Percentiles rank a stretch among this genome's conserved stretches.
Evolutionary conservation across 352 stramenopile genomes (phyloP).

Genomic region (Pythium guiyangense): DNA sequence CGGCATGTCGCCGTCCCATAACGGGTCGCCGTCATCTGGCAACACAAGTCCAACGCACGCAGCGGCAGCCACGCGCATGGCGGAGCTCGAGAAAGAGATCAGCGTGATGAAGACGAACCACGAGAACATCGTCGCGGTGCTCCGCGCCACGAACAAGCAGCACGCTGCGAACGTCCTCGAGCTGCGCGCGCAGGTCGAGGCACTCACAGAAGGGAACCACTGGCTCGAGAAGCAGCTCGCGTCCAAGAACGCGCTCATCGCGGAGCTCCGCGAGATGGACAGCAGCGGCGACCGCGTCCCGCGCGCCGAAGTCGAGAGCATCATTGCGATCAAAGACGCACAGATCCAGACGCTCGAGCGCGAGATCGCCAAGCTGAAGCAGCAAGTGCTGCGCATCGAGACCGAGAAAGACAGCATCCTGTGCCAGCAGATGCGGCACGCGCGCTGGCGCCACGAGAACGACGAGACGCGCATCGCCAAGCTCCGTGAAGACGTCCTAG

Average conservation of each 20-base stretch:
- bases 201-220: constrained; percentile 49
- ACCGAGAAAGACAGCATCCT: constrained; percentile 55
- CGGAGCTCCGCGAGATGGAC: constrained; percentile 42
- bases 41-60: constrained; percentile 3
- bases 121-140: constrained; percentile 63
- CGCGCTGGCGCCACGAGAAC: constrained; percentile 30
- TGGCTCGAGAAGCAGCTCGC: constrained; percentile 60
- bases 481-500: constrained; percentile 52
- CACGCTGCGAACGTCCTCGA: constrained; percentile 61
- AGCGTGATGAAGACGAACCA: constrained; percentile 55
- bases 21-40: not conserved
- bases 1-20: not conserved
- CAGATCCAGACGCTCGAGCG: constrained; percentile 55
- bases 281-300: constrained; percentile 23
- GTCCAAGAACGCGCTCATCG: constrained; percentile 48
- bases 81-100: constrained; percentile 62
- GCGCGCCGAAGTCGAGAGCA: constrained; percentile 33
- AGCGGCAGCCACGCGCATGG: constrained; percentile 23
- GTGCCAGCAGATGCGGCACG: constrained; percentile 43
- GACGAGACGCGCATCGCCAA: constrained; percentile 48
- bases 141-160: constrained; percentile 67
- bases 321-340: constrained; percentile 48
- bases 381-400: constrained; percentile 34
- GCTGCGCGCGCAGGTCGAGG: constrained; percentile 53
- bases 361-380: constrained; percentile 46